phyloP scores from a whole-genome alignment of 345 rosid genomes.

The Leavenworthia alabamica region DNA sequence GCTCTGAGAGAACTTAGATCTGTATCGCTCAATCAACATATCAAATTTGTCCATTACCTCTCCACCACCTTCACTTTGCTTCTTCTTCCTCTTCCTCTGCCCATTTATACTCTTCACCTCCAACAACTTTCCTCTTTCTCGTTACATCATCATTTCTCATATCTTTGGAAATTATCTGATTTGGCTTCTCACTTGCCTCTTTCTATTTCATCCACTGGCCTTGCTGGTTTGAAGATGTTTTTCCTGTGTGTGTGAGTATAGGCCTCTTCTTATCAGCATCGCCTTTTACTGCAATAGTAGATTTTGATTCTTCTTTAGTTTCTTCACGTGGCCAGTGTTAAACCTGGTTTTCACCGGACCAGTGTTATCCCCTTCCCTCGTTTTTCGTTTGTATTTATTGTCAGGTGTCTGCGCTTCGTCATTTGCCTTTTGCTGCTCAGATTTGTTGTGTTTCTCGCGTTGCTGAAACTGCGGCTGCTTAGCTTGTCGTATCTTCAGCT shows the following conservation, averaged over 20 bases:
- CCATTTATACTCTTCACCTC: constrained; percentile 30
- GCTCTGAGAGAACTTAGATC: constrained; percentile 53
- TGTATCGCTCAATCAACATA: constrained; percentile 58
- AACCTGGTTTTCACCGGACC: constrained; percentile 14
- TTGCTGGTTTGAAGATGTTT: constrained; percentile 27
- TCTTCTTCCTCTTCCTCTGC: constrained; percentile 46
- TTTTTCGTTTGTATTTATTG: constrained; percentile 41
- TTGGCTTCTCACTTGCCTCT: constrained; percentile 21
- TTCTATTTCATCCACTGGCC: constrained; percentile 25
- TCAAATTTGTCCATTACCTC: constrained; percentile 64
- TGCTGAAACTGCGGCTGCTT: constrained; percentile 42
- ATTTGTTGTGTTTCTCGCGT: constrained; percentile 19
- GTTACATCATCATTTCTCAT: constrained; percentile 2
- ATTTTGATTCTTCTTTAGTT: constrained; percentile 16
- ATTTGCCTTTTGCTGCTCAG: constrained; percentile 25
- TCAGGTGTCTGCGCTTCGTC: constrained; percentile 19
- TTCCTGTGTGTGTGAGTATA: constrained; percentile 25
- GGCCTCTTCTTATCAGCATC: constrained; percentile 43
- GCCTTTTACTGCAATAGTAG: background rate
- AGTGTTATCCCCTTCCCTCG: constrained; percentile 24
- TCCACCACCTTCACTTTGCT: constrained; percentile 27
- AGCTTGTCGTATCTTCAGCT: constrained; percentile 55
- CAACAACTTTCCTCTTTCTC: constrained; percentile 40
- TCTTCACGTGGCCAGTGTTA: constrained; percentile 18
- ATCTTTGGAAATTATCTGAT: constrained; percentile 16